Percentiles rank a stretch among this genome's conserved stretches.
These are phyloP conservation scores for Rhodotorula paludigena DNA, from an alignment of 768 basidiomycete genomes.

Conservation along the genomic window DNA sequence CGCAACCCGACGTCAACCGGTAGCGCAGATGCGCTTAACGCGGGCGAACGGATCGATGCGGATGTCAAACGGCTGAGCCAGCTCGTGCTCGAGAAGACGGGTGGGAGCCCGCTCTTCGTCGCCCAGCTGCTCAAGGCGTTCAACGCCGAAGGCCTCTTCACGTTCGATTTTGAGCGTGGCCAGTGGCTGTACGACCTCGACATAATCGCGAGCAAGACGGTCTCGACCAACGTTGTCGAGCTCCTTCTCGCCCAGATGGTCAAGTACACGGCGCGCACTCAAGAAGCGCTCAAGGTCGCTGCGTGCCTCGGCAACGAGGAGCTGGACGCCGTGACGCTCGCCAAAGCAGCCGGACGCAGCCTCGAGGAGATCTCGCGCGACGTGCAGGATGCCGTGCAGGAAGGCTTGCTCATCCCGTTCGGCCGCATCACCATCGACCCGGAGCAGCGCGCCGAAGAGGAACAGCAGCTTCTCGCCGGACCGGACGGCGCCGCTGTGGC, in stretches of 20 bases:
- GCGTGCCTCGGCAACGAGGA: slow-evolving; percentile 36
- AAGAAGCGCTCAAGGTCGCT: slow-evolving; percentile 22
- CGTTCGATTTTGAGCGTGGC: slow-evolving; percentile 21
- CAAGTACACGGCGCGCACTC: slow-evolving; percentile 15
- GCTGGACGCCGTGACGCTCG: slow-evolving; percentile 3
- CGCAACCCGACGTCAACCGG: slow-evolving; percentile 6
- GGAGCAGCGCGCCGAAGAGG: background rate
- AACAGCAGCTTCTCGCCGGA: background rate
- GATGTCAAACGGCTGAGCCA: slow-evolving; percentile 8
- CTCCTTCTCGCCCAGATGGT: slow-evolving; percentile 28
- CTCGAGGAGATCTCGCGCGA: slow-evolving; percentile 20
- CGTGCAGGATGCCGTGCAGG: slow-evolving; percentile 21
- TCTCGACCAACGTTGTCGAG: slow-evolving; percentile 35
- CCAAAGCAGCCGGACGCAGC: slow-evolving; percentile 6
- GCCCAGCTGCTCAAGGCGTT: slow-evolving; percentile 32
- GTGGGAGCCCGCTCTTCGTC: slow-evolving; percentile 29
- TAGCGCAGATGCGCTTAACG: background rate
- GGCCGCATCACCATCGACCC: background rate
- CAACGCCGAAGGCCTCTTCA: slow-evolving; percentile 31
- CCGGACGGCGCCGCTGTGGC: too few relatives aligned
- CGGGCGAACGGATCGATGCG: slow-evolving; percentile 1
- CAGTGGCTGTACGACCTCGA: slow-evolving; percentile 33
- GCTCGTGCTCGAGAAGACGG: slow-evolving; percentile 25
- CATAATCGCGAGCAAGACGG: slow-evolving; percentile 16
- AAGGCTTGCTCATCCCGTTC: slow-evolving; percentile 21